Conservation (phyloP, 1,139 yeast genomes). For the Saccharomycopsis hybrid region DNA sequence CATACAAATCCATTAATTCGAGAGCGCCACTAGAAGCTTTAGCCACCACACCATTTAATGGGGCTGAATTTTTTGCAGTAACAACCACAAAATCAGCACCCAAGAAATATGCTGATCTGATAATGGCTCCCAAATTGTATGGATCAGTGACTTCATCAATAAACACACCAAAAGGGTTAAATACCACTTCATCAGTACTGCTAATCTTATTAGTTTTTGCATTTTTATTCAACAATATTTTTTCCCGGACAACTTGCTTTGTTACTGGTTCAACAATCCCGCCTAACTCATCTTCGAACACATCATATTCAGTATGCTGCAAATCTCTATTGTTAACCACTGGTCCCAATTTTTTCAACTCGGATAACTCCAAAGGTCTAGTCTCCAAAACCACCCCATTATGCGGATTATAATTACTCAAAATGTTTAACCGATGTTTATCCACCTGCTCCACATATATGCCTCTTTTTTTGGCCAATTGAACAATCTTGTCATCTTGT, state of each 20-base stretch:
- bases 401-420: slow-evolving; percentile 70
- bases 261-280: background rate
- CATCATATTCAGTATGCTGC: background rate
- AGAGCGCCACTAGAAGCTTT: slow-evolving; percentile 88
- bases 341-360: slow-evolving; percentile 34
- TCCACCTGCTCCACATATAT: slow-evolving; percentile 39
- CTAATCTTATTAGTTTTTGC: background rate
- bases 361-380: slow-evolving; percentile 45
- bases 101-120: slow-evolving; percentile 73
- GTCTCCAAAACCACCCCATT: slow-evolving; percentile 76
- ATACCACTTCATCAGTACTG: slow-evolving; percentile 26
- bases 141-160: slow-evolving; percentile 86
- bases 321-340: slow-evolving; percentile 23
- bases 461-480: slow-evolving; percentile 41
- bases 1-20: slow-evolving; percentile 62
- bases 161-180: slow-evolving; percentile 62
- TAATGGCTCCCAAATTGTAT: slow-evolving; percentile 82
- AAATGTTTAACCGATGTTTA: slow-evolving; percentile 51
- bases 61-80: slow-evolving; percentile 67
- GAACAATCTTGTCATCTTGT: slow-evolving; percentile 32
- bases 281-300: slow-evolving; percentile 1
- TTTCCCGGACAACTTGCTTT: background rate
- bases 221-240: no score
- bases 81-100: slow-evolving; percentile 79
- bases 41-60: slow-evolving; percentile 67